A percentile compares a stretch with the other conserved stretches of the same genome.
Evolutionary conservation across 2,329 filamentous ascomycete genomes (phyloP).

Genomic region (Stromatinia cepivora): DNA sequence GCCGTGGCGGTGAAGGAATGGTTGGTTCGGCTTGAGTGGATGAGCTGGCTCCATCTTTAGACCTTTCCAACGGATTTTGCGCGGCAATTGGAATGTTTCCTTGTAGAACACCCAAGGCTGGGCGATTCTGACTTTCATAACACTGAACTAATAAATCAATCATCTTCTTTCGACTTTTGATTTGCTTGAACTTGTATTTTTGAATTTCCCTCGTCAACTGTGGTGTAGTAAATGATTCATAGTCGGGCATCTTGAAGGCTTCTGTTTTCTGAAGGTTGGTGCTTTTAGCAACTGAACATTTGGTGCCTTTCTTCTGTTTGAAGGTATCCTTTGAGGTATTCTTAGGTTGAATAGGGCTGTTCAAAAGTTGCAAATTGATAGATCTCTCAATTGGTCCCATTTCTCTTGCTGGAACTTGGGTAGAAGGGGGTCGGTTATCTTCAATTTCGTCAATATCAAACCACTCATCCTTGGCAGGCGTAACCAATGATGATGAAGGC

Average conservation of each 20-base stretch:
- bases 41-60: slow-evolving; percentile 10
- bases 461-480: slow-evolving; percentile 30
- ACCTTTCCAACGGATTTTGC: neutral
- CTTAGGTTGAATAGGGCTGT: slow-evolving; percentile 24
- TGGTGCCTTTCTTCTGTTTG: slow-evolving; percentile 1
- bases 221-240: slow-evolving; percentile 59
- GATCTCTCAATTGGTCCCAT: slow-evolving; percentile 27
- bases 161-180: slow-evolving; percentile 68
- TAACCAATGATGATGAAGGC: neutral
- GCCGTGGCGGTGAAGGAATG: slow-evolving; percentile 39
- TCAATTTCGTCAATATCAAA: slow-evolving; percentile 33
- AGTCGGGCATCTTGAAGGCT: slow-evolving; percentile 51
- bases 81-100: slow-evolving; percentile 30
- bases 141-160: slow-evolving; percentile 69
- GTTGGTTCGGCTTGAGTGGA: slow-evolving; percentile 27
- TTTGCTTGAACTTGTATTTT: slow-evolving; percentile 69
- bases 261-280: slow-evolving; percentile 4
- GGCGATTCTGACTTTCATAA: slow-evolving; percentile 60
- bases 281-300: slow-evolving; percentile 22
- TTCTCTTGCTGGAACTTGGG: slow-evolving; percentile 17
- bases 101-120: slow-evolving; percentile 34
- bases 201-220: slow-evolving; percentile 63
- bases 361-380: slow-evolving; percentile 26
- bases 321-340: slow-evolving; percentile 5
- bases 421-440: slow-evolving; percentile 17